A percentile compares a stretch with the other conserved stretches of the same genome.
Conservation (phyloP, 345 rosid species). For the Cardiospermum halicacabum region DNA sequence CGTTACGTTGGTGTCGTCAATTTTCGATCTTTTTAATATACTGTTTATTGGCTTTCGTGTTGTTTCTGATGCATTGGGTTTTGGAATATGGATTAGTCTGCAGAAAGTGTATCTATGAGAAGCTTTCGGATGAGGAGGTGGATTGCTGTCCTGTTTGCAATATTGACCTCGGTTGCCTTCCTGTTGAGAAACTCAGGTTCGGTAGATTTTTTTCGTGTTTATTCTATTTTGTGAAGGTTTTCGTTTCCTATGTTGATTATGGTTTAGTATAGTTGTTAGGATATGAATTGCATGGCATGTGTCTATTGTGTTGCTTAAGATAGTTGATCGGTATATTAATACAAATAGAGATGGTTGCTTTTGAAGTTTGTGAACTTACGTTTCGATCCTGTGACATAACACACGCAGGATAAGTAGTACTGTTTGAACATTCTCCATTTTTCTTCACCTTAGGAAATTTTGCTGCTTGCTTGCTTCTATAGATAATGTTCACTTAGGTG, state of each 20-base stretch:
- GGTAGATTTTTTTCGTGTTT: background rate
- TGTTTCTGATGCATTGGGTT: conserved; percentile 14
- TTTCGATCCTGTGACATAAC: background rate
- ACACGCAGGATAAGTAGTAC: background rate
- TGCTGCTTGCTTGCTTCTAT: background rate
- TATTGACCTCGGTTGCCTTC: conserved; percentile 58
- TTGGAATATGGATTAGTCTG: conserved; percentile 45
- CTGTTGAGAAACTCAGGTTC: conserved; percentile 68
- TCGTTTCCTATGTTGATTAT: background rate
- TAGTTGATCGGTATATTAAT: background rate
- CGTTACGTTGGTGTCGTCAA: background rate
- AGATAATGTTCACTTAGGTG: background rate
- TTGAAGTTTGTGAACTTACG: background rate
- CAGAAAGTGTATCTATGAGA: conserved; percentile 68
- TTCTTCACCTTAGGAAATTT: background rate
- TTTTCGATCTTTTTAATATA: background rate
- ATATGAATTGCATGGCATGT: background rate
- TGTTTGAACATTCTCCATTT: background rate
- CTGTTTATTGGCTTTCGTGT: background rate
- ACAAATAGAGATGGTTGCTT: background rate
- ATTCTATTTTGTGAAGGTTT: background rate
- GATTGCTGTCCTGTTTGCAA: conserved; percentile 73
- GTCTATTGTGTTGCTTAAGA: background rate
- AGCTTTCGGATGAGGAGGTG: conserved; percentile 60
- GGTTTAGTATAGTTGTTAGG: background rate